Evolutionary conservation across 768 basidiomycete genomes (phyloP), one percentile per base, ranked within the genome.

Genomic region (Suillus ampliporus): DNA sequence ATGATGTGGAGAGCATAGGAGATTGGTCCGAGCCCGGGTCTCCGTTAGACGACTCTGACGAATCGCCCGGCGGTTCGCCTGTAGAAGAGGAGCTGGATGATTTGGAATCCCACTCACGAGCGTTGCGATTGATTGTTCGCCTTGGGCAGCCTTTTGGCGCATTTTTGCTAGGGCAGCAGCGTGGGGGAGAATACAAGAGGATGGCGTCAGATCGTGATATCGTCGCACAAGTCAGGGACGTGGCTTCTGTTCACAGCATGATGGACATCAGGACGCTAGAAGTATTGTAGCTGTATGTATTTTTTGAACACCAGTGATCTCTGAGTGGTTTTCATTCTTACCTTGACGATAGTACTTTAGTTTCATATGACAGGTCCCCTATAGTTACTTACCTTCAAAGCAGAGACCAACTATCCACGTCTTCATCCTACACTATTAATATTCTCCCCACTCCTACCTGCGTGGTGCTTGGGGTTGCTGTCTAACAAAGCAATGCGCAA

Each of bases 171-270:
- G 38, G 14, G 54, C 57, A 26, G 71, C 74, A 77, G 76, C 77
- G 46, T 72, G 71, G 43, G 74, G 75, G 1, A 65, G 77, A 57
- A 70, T 63, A 58, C 43, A 63, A 28, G 51, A 53, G 62, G 28
- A 46, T 58, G 11, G 62, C 58, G 5, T 38, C 58, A 6, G 62
- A 63, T 23, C 35, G 23, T 5, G 31, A 31, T 17, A 23, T 63
- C 23, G 28, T 59, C 4, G 62, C 75, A 74, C 75, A 79, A 1
- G 76, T 44, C 19, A n/a, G 10, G n/a, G 19, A 44, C 8, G 4
- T n/a, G 8, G 10, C 43, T 44, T 44, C 43, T 3, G 9, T 21
- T 21, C 8, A 44, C 43, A 44, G 10, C 43, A 4, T 44, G 19
- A 44, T 21, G 19, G 8, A 44, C 19, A 9, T 44, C n/a, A 44